Conservation (phyloP, 768 basidiomycete genomes). For the Lentinus tigrinus region DNA sequence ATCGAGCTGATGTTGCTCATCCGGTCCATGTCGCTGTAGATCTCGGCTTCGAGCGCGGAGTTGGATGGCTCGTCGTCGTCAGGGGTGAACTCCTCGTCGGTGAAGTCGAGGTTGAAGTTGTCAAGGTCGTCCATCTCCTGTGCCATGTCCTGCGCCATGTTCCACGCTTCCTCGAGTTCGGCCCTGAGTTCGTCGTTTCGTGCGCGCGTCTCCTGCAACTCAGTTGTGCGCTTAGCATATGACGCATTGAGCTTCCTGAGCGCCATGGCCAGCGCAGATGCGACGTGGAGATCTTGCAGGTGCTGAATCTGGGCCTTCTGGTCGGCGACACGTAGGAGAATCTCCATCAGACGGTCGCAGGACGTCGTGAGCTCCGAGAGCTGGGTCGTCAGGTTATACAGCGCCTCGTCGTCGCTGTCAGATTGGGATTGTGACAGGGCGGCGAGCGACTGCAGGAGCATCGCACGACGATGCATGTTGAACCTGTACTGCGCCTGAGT, state of each 20-base stretch:
- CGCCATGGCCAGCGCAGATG: conserved; percentile 76
- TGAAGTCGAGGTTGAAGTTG: conserved; percentile 22
- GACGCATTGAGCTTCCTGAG: conserved; percentile 78
- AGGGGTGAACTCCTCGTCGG: conserved; percentile 9
- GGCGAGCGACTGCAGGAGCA: conserved; percentile 69
- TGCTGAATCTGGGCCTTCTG: conserved; percentile 63
- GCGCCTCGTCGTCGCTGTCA: conserved; percentile 36
- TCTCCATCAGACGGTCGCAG: conserved; percentile 57
- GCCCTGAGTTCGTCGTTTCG: conserved; percentile 58
- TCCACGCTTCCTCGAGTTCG: conserved; percentile 81
- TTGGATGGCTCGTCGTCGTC: conserved; percentile 11
- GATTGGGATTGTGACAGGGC: conserved; percentile 41
- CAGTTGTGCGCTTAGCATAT: conserved; percentile 62
- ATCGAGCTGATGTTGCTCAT: conserved; percentile 17
- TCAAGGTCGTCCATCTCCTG: conserved; percentile 68
- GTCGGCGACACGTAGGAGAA: conserved; percentile 57
- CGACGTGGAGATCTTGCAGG: conserved; percentile 64
- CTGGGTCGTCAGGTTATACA: conserved; percentile 51
- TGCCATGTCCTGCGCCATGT: conserved; percentile 71
- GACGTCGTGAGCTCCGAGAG: conserved; percentile 57
- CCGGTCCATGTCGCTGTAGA: conserved; percentile 27
- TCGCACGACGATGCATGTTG: conserved; percentile 61
- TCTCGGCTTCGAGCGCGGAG: conserved; percentile 21
- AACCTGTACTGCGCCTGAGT: conserved; percentile 71
- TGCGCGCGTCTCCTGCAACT: conserved; percentile 48